phyloP scores from a whole-genome alignment of 2,329 filamentous ascomycete genomes.

The Cercospora janseana region DNA sequence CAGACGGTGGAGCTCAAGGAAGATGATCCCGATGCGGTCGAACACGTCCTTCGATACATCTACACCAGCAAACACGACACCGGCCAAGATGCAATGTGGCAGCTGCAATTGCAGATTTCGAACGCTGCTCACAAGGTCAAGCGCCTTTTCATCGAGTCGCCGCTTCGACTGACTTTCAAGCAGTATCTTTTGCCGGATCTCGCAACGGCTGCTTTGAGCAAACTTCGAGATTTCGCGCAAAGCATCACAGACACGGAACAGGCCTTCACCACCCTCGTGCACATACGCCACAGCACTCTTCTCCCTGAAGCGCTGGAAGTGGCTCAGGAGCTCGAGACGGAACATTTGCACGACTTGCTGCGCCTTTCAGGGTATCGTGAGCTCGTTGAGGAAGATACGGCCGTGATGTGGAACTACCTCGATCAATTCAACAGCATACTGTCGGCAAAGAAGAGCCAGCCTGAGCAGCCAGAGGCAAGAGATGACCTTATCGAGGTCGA shows the following conservation, averaged over 20 bases:
- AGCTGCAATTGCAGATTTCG: slow-evolving; percentile 10
- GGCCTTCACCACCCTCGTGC: background rate
- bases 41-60: slow-evolving; percentile 15
- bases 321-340: background rate
- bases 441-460: background rate
- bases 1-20: slow-evolving; percentile 10
- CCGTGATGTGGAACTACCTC: slow-evolving; percentile 3
- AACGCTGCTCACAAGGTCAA: slow-evolving; percentile 4
- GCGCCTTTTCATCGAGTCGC: background rate
- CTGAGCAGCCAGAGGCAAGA: too few species aligned
- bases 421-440: slow-evolving; percentile 1
- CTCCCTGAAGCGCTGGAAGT: background rate
- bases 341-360: background rate
- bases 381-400: background rate
- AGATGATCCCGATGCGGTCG: slow-evolving; percentile 17
- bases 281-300: background rate
- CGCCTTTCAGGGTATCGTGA: background rate
- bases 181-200: background rate
- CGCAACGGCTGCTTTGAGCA: background rate
- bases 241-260: background rate
- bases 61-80: slow-evolving; percentile 1
- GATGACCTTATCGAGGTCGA: background rate
- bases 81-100: background rate
- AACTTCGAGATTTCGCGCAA: background rate
- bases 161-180: too few species aligned